These are phyloP conservation scores for Daucus carota DNA, from an alignment of 129 eudicot species.

Conservation along the genomic window DH1_v3.0 NC_030381.2:5865001-5865500, in stretches of 20 bases:
- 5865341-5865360: too few relatives aligned
- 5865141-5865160: constrained; percentile 15
- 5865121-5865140: constrained; percentile 8
- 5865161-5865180: constrained; percentile 6
- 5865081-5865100: background rate
- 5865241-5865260: background rate
- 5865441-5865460: too few relatives aligned
- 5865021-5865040: background rate
- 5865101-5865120: background rate
- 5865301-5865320: background rate
- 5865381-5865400: too few relatives aligned
- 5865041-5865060: background rate
- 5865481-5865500: too few relatives aligned
- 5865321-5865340: background rate
- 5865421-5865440: too few relatives aligned
- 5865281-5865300: too few relatives aligned
- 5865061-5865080: constrained; percentile 4
- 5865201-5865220: constrained; percentile 11
- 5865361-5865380: too few relatives aligned
- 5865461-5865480: too few relatives aligned
- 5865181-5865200: constrained; percentile 14
- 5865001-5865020: constrained; percentile 21
- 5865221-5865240: constrained; percentile 3
- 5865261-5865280: background rate
- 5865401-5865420: too few relatives aligned